phyloP scores from a whole-genome alignment of 805 yeast species.

The Kazachstania bromeliacearum region DNA sequence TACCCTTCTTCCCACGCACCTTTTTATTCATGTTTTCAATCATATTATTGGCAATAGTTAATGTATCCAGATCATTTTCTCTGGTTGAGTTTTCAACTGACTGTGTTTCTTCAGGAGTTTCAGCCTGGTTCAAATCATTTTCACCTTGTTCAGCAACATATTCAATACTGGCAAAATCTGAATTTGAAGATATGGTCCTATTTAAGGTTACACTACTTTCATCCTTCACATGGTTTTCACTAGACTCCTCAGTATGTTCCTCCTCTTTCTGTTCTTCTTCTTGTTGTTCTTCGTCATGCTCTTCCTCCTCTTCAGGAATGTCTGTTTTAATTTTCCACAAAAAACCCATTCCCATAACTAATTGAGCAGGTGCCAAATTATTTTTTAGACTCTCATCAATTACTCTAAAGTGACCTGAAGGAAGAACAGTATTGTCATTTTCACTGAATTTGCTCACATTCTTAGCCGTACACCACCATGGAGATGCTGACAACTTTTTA shows the following conservation, averaged over 20 bases:
- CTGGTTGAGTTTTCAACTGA: neutral
- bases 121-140: neutral
- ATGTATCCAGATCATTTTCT: slow-evolving; percentile 1
- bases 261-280: slow-evolving; percentile 4
- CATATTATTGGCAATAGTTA: slow-evolving; percentile 6
- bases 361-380: slow-evolving; percentile 66
- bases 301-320: slow-evolving; percentile 4
- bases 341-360: slow-evolving; percentile 85
- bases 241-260: slow-evolving; percentile 4
- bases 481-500: slow-evolving; percentile 65
- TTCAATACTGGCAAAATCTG: neutral
- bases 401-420: slow-evolving; percentile 52
- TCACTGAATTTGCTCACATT: slow-evolving; percentile 64
- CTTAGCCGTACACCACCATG: slow-evolving; percentile 73
- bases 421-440: slow-evolving; percentile 40
- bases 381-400: slow-evolving; percentile 44
- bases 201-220: no score
- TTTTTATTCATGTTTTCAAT: slow-evolving; percentile 31
- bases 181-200: neutral
- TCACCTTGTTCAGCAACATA: no score
- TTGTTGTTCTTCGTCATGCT: slow-evolving; percentile 6
- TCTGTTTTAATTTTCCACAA: slow-evolving; percentile 57
- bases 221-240: slow-evolving; percentile 6
- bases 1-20: slow-evolving; percentile 79
- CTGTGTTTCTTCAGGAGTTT: neutral